phyloP scores from a whole-genome alignment of 1,284 basidiomycete species.

The Boletus smithii region DNA sequence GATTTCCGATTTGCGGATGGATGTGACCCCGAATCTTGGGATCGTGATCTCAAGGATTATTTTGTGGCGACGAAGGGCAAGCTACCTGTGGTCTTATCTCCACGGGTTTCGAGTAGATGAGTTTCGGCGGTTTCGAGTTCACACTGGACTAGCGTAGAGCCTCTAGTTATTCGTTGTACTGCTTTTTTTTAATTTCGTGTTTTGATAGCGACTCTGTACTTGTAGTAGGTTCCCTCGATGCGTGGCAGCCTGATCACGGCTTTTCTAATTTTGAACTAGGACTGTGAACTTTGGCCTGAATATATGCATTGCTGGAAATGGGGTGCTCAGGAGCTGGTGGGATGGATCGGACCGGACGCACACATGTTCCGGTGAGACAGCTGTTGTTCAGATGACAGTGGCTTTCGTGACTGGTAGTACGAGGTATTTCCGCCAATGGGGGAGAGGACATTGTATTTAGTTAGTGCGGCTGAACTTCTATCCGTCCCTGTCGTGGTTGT shows the following conservation, averaged over 20 bases:
- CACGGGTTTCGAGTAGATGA: constrained; percentile 25
- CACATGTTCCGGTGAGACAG: background rate
- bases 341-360: background rate
- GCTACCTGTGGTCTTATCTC: constrained; percentile 35
- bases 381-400: constrained; percentile 1
- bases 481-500: constrained; percentile 28
- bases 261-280: constrained; percentile 5
- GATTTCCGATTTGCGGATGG: constrained; percentile 33
- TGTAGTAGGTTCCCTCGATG: constrained; percentile 13
- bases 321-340: background rate
- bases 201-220: constrained; percentile 23
- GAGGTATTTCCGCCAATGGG: constrained; percentile 23
- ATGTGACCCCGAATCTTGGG: constrained; percentile 32
- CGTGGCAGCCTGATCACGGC: constrained; percentile 3
- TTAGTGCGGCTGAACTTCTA: constrained; percentile 14
- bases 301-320: constrained; percentile 9
- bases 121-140: constrained; percentile 11
- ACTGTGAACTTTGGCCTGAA: constrained; percentile 8
- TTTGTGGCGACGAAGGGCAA: constrained; percentile 33
- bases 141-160: constrained; percentile 26
- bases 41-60: constrained; percentile 34
- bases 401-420: background rate
- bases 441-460: constrained; percentile 7
- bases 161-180: constrained; percentile 24
- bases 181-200: constrained; percentile 11